Percentiles rank a stretch among this genome's conserved stretches.
Evolutionary conservation across 352 stramenopile species (phyloP).

Genomic region (Globisporangium paroecandrum): DNA sequence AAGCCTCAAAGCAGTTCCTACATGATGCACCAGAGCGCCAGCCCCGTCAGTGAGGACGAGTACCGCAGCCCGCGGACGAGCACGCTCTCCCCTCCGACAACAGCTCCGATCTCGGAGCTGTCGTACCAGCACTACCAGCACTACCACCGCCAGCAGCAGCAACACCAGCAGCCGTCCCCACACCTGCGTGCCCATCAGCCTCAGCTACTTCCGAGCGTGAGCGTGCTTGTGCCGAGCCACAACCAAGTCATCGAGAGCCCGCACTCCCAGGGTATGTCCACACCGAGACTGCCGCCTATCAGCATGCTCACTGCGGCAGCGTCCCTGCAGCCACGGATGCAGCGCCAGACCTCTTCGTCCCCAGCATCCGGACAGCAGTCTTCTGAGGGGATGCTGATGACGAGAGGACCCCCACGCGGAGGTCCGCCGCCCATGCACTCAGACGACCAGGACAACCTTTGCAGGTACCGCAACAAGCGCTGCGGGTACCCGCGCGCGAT

Average conservation of each 20-base stretch:
- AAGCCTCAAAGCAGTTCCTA: not conserved
- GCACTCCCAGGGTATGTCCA: conserved; percentile 2
- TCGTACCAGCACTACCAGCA: conserved; percentile 9
- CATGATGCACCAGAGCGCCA: not conserved
- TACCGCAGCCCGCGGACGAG: conserved; percentile 2
- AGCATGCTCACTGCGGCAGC: conserved; percentile 44
- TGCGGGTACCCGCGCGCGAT: conserved; percentile 52
- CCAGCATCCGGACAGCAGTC: not conserved
- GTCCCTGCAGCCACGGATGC: conserved; percentile 27
- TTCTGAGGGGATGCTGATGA: not conserved
- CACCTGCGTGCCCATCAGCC: not conserved
- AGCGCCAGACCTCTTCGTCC: conserved; percentile 7
- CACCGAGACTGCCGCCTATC: conserved; percentile 40
- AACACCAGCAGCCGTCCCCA: conserved; percentile 2
- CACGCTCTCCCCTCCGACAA: not conserved
- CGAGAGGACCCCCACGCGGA: not conserved
- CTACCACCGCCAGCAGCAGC: conserved; percentile 9
- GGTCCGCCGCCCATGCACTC: not conserved
- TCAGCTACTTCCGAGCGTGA: conserved; percentile 1
- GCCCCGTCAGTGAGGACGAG: conserved; percentile 3
- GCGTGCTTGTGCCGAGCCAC: conserved; percentile 3
- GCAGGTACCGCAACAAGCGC: conserved; percentile 65
- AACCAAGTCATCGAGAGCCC: conserved; percentile 7
- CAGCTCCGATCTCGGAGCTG: not conserved
- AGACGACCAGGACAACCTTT: conserved; percentile 32